Evolutionary conservation across 768 basidiomycete species (phyloP), one percentile per base, ranked within the genome.

Genomic region (Phaeotremella fagi): DNA sequence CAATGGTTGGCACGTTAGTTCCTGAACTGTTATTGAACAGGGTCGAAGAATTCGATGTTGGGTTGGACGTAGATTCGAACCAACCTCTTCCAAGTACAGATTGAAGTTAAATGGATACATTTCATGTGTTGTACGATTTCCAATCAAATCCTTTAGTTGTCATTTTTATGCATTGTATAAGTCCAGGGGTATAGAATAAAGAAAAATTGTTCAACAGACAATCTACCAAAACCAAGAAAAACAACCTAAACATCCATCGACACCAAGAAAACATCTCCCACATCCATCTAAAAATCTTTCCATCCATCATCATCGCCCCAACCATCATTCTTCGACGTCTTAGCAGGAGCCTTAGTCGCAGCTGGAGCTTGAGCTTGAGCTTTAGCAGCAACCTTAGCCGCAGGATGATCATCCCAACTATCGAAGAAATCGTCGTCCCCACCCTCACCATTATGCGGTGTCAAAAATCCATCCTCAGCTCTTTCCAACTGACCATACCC

Each of bases 11-110:
- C 31, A 78, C 79, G 2, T 61, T 92, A 31, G 88, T 90, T 61
- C 90, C 91, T 0, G 90, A 91, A 74, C 75, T 94, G 9, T 9
- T 62, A 79, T 77, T n/a, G 74, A n/a, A n/a, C n/a, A n/a, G n/a
- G n/a, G n/a, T n/a, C n/a, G n/a, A n/a, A n/a, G n/a, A n/a, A n/a
- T n/a, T n/a, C n/a, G n/a, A n/a, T n/a, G n/a, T n/a, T n/a, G n/a
- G n/a, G n/a, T n/a, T n/a, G n/a, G n/a, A n/a, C n/a, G n/a, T n/a
- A n/a, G n/a, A n/a, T n/a, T n/a, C n/a, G n/a, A n/a, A n/a, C n/a
- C n/a, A n/a, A n/a, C n/a, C n/a, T n/a, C n/a, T n/a, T n/a, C n/a
- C n/a, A n/a, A n/a, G n/a, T n/a, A n/a, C n/a, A n/a, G n/a, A n/a
- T n/a, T n/a, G n/a, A n/a, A n/a, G n/a, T n/a, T n/a, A n/a, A n/a